Evolutionary conservation across 2,329 filamentous ascomycete genomes (phyloP), one percentile per base, ranked within the genome.

Genomic region (Trichophyton rubrum): DNA sequence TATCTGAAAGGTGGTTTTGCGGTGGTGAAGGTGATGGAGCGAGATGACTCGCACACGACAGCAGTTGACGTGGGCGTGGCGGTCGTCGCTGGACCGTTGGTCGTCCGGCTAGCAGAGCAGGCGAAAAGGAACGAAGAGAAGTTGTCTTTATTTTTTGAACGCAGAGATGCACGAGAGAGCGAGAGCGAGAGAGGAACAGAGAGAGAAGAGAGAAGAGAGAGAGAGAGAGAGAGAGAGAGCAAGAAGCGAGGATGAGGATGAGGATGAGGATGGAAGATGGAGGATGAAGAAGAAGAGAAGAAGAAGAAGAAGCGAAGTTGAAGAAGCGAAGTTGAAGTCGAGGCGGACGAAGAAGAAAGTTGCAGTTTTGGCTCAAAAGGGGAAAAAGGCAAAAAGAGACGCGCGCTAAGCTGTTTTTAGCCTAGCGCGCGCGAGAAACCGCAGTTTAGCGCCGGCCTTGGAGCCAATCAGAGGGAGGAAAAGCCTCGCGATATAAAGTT

Each of bases 11-110:
- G 8, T 8, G 43, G 9, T n/a, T 27, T 38, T 38, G 33, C 33
- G 11, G 33, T 13, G 33, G 33, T 38, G 33, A 38, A 11, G 33
- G 49, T 17, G 24, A 13, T 17, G 49, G 30, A 43, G 49, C 27
- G 49, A 55, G 27, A 27, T n/a, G 64, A 67, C 66, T 65, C 61
- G 66, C 69, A 70, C 60, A 59, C 59, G 58, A 60, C 56, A 60
- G 59, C 56, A 43, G 60, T 57, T 61, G 64, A 30, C 22, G 49
- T 30, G 49, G 43, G 43, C 43, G 43, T 47, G 43, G 43, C 43
- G 43, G 43, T 47, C 43, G 49, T 51, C 17, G n/a, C 30, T 49
- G 45, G 45, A 53, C 24, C 13, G 49, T 49, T 53, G 49, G 49
- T 55, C 49, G 49, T 55, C 49, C 49, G 49, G 27, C 49, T 55